A percentile compares a stretch with the other conserved stretches of the same genome.
phyloP scores from a whole-genome alignment of 2,329 filamentous ascomycete species.

The Gnomoniopsis sp. region DNA sequence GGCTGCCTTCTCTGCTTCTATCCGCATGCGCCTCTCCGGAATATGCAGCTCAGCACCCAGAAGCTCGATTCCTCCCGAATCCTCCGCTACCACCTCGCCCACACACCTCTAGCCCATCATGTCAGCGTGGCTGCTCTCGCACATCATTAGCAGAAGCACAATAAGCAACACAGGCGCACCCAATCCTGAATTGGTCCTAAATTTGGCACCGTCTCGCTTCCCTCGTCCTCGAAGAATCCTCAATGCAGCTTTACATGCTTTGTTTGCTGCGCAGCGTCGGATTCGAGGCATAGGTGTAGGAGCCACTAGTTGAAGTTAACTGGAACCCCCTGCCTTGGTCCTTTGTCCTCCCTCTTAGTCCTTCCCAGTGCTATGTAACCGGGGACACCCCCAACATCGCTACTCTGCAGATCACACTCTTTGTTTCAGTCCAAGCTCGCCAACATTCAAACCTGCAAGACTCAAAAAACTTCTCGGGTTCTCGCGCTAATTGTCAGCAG shows the following conservation, averaged over 20 bases:
- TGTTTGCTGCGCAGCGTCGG: neutral
- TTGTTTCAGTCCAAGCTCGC: slow-evolving; percentile 2
- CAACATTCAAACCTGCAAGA: neutral
- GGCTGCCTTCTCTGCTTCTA: neutral
- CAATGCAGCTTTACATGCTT: neutral
- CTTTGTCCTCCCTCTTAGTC: neutral
- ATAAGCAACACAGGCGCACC: neutral
- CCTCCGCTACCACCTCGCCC: slow-evolving; percentile 6
- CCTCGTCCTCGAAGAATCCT: neutral
- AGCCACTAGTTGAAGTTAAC: neutral
- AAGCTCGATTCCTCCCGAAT: neutral
- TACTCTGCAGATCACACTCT: slow-evolving; percentile 12
- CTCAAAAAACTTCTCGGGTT: neutral
- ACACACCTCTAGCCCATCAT: neutral
- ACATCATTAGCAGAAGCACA: neutral
- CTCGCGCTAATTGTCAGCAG: slow-evolving; percentile 16
- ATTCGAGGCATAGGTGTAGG: neutral
- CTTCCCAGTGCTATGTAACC: neutral
- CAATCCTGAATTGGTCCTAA: neutral
- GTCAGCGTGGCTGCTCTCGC: neutral
- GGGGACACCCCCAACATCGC: neutral
- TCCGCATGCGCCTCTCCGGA: neutral
- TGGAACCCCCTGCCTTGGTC: neutral
- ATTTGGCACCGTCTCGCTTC: neutral
- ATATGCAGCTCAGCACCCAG: neutral